Base-by-base conservation (phyloP, 768 basidiomycete species). In the Aureoboletus auriporus region DNA sequence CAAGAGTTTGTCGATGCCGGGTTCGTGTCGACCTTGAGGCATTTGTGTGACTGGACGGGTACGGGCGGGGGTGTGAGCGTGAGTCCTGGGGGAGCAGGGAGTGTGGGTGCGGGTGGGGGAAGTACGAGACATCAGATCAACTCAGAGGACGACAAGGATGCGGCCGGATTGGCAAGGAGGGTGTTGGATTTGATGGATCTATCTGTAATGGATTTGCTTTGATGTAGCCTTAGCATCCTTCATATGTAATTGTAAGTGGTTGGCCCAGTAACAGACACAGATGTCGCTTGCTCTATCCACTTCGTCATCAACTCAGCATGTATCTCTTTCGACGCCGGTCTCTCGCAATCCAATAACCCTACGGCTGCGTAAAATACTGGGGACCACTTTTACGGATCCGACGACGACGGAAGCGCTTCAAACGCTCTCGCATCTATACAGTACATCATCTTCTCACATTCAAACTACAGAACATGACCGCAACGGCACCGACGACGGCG, bases 301-400 rank as follows among this genome's bases (percentile, higher is more conserved):
- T 10, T 31, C 43, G 13, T 42, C 56, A 13, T 14, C 40, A 13
- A 46, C 29, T 7, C 55, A 49, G 39, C 51, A 62, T 59, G 56
- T 27, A 17, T 23, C 17, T 16, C 28, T 49, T 23, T 41, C 56
- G 8, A 29, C 47, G 0, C 23, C 49, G 5, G 6, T 38, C 16
- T 20, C 60, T 40, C 76, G 81, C 51, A 89, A 88, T 58, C 92
- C 93, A 2, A 77, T 94, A 35, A 82, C 91, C n/a, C 69, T 87
- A 1, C 77, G 93, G 10, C 71, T 95, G n/a, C 93, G 92, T 68
- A 96, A 96, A 68, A 85, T 94, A 51, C 73, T 95, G 16, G 83
- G 87, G 31, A 86, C 86, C 2, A 86, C 78, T 42, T 92, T 86
- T 50, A 82, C 88, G 26, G 89, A 91, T 57, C 74, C 80, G 33